These are phyloP conservation scores for Colletotrichum spinosum DNA, from an alignment of 2,329 filamentous ascomycete species.

Conservation along the genomic window DNA sequence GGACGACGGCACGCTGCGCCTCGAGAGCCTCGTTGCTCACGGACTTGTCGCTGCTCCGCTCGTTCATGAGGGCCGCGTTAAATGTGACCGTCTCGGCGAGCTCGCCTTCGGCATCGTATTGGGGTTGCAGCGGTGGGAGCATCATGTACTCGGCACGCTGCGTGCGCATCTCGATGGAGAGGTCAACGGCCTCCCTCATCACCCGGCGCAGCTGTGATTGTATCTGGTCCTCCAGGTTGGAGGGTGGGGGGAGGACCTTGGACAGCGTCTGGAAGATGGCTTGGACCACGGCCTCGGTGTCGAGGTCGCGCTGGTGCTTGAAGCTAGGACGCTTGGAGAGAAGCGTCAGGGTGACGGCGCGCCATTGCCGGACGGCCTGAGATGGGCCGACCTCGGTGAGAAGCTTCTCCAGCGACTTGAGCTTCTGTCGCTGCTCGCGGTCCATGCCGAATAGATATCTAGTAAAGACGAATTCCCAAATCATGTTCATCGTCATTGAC, in stretches of 20 bases:
- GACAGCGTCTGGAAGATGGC: conserved; percentile 87
- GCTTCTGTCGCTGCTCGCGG: conserved; percentile 94
- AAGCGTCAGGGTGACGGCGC: conserved; percentile 91
- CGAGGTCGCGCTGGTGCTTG: conserved; percentile 82
- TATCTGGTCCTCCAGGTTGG: conserved; percentile 82
- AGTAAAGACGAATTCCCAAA: conserved; percentile 99
- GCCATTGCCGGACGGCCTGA: conserved; percentile 95
- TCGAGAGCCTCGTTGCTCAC: conserved; percentile 83
- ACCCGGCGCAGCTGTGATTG: conserved; percentile 88
- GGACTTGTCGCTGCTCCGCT: conserved; percentile 76
- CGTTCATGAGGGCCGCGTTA: conserved; percentile 95
- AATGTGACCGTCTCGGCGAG: conserved; percentile 89
- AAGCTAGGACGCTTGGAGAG: conserved; percentile 86
- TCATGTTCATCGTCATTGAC: conserved; percentile 98
- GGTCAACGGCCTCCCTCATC: conserved; percentile 86
- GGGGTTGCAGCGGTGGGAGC: conserved; percentile 92
- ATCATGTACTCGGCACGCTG: conserved; percentile 98
- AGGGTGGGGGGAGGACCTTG: conserved; percentile 87
- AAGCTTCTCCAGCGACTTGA: conserved; percentile 94
- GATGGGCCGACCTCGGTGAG: conserved; percentile 88
- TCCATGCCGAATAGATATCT: conserved; percentile 99
- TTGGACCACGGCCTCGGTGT: conserved; percentile 95
- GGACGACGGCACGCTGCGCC: conserved; percentile 79
- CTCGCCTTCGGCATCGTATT: conserved; percentile 94
- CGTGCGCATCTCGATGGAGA: conserved; percentile 96